Conservation (phyloP, 1,284 basidiomycete species). For the Rhodotorula sp. region DNA sequence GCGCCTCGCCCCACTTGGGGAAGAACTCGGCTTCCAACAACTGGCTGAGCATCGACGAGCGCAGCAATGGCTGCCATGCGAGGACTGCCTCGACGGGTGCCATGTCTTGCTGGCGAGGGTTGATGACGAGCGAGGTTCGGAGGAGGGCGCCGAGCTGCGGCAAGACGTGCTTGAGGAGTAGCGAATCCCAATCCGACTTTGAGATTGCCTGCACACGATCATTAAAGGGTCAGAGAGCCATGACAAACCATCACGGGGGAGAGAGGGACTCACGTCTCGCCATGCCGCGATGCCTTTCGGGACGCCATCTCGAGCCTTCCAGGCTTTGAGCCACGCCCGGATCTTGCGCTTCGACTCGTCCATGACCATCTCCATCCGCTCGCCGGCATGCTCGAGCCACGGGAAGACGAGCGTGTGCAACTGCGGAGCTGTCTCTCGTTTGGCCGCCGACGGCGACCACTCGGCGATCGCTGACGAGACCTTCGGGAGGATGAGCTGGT, state of each 20-base stretch:
- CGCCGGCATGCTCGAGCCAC: conserved; percentile 85
- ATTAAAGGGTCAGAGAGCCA: no score
- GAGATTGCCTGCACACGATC: conserved; percentile 20
- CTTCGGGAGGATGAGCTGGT: conserved; percentile 93
- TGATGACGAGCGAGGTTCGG: conserved; percentile 78
- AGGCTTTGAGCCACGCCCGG: conserved; percentile 70
- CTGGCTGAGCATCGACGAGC: conserved; percentile 72
- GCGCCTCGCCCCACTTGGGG: conserved; percentile 89
- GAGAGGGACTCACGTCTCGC: conserved; percentile 65
- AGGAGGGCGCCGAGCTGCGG: conserved; percentile 80
- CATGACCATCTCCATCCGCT: conserved; percentile 71
- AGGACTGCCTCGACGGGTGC: conserved; percentile 73
- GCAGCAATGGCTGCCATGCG: conserved; percentile 71
- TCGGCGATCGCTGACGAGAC: conserved; percentile 77
- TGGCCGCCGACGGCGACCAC: conserved; percentile 62
- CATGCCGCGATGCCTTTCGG: conserved; percentile 72
- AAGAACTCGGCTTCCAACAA: conserved; percentile 88
- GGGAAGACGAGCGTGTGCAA: conserved; percentile 87
- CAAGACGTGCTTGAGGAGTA: conserved; percentile 84
- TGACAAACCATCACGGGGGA: conserved; percentile 2
- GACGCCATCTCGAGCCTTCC: conserved; percentile 72
- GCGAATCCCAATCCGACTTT: conserved; percentile 87
- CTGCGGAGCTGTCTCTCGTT: conserved; percentile 57
- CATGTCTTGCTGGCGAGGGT: conserved; percentile 79
- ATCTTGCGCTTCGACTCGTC: conserved; percentile 83